Evolutionary conservation across 192 early-diverging fungal genomes (phyloP).

Genomic region (Coemansia sp.): DNA sequence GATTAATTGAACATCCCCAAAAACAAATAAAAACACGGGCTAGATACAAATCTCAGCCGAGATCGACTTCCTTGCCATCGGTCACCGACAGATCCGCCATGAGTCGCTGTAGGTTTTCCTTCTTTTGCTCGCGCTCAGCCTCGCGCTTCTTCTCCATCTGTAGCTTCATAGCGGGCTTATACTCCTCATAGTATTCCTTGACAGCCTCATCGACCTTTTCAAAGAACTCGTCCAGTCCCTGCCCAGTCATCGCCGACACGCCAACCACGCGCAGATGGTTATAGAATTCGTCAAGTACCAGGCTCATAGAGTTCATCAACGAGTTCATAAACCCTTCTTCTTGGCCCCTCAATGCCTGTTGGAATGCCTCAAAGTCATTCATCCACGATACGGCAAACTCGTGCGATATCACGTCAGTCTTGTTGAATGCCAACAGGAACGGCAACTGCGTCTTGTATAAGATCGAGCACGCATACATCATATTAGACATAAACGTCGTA

Average conservation of each 20-base stretch:
- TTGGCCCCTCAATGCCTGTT: slow-evolving; percentile 76
- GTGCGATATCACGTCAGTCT: slow-evolving; percentile 89
- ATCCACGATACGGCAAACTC: slow-evolving; percentile 95
- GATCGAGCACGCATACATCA: slow-evolving; percentile 97
- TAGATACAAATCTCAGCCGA: neutral
- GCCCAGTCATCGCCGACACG: slow-evolving; percentile 91
- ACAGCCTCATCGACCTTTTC: slow-evolving; percentile 77
- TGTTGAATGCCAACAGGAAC: slow-evolving; percentile 95
- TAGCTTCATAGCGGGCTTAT: slow-evolving; percentile 80
- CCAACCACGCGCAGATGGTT: slow-evolving; percentile 76
- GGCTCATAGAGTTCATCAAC: slow-evolving; percentile 92
- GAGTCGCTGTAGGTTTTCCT: slow-evolving; percentile 73
- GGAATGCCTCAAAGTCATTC: slow-evolving; percentile 94
- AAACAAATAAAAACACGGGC: too few species aligned
- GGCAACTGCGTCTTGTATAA: slow-evolving; percentile 98
- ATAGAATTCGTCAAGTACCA: slow-evolving; percentile 98
- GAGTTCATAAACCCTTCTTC: slow-evolving; percentile 91
- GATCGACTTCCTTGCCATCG: slow-evolving; percentile 48
- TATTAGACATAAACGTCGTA: slow-evolving; percentile 98
- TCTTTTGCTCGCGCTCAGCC: slow-evolving; percentile 66
- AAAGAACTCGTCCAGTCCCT: slow-evolving; percentile 90
- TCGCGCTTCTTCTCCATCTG: slow-evolving; percentile 67
- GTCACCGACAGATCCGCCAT: slow-evolving; percentile 87
- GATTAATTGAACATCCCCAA: too few species aligned
- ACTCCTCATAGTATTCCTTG: slow-evolving; percentile 86